Evolutionary conservation across 192 early-diverging fungal genomes (phyloP), one percentile per base, ranked within the genome.

Genomic region (Coemansia sp.): DNA sequence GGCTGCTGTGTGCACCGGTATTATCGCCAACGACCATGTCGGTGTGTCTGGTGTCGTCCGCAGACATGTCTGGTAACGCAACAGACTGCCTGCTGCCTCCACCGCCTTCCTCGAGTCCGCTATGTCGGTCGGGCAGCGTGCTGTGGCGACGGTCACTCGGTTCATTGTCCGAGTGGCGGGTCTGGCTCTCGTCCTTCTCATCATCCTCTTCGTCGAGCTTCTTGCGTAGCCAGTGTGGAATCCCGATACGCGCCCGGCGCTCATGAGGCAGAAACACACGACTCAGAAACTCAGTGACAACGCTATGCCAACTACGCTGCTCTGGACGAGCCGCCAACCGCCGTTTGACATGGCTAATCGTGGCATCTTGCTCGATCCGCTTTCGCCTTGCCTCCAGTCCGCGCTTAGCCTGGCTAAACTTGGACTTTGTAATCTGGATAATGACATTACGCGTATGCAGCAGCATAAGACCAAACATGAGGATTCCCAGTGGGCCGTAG

Each of bases 381-480:
- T 39, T 64, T 27, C 78, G 73, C 40, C 70, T 73, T 16, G 40
- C 71, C 31, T 73, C 64, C 34, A 80, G 62, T 3, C 75, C 82
- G 50, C 82, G 82, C 49, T 69, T 70, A 29, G 76, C 78, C 13
- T 39, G 36, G 27, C 63, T 64, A 36, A 79, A 65, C 71, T 79
- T 84, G 31, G 29, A 38, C 18, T 69, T 64, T 13, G 72, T 80
- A 36, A 84, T 71, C 57, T 84, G 82, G 47, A 76, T 68, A 58
- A 84, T 67, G 62, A 84, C 82, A 22, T 84, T 80, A 60, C 82
- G 82, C 20, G 82, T 84, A 61, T 84, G 73, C 31, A 84, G 68
- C 33, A 84, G 69, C 76, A 84, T 75, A 27, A 84, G 65, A 66
- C 82, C 82, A 49, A 84, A 84, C 76, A 84, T 75, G 61, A 84